Evolutionary conservation across 768 basidiomycete genomes (phyloP), one percentile per base, ranked within the genome.

Genomic region (Xerocomellus amylosporus): DNA sequence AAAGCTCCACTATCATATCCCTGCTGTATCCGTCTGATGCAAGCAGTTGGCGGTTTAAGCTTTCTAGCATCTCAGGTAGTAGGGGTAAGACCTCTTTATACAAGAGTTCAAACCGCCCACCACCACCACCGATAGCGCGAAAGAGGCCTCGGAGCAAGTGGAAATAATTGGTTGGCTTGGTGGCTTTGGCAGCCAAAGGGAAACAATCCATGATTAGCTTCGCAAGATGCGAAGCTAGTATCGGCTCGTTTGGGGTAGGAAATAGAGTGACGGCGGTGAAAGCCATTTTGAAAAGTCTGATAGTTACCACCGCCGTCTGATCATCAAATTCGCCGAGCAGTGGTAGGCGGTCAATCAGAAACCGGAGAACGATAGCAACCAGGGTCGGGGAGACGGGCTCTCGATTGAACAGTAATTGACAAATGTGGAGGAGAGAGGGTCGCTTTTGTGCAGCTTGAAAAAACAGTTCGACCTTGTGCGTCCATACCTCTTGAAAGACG

Each of bases 21-120:
- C 89, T 81, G 49, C 82, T 82, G 59, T 76, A 78, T n/a, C 90
- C 86, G 39, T 91, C 88, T 6, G 93, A 90, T 10, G 91, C 82
- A 46, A 88, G 78, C 17, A 99, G 81, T 55, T 98, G 93, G 46
- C 89, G 83, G 63, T 96, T 95, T 42, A 99, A 77, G 56, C 87
- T 92, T 65, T 99, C 96, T 45, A 99, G 80, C 88, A 99, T 94
- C 67, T 98, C 95, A 17, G 97, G 95, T 5, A 99, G 81, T 45
- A 98, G 83, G 3, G 97, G 96, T 10, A 98, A 77, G 12, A 99
- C 96, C 63, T 96, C 96, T 64, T 94, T 93, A 76, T 98, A 98
- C 44, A 99, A 73, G 33, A 90, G 78, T 66, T 98, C 97, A 70
- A 98, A 97, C 26, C 91, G 80, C 9, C 95, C 96, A 0, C 92